phyloP scores from a whole-genome alignment of 2,329 filamentous ascomycete species.

The Dothideomycetes sp. region DNA sequence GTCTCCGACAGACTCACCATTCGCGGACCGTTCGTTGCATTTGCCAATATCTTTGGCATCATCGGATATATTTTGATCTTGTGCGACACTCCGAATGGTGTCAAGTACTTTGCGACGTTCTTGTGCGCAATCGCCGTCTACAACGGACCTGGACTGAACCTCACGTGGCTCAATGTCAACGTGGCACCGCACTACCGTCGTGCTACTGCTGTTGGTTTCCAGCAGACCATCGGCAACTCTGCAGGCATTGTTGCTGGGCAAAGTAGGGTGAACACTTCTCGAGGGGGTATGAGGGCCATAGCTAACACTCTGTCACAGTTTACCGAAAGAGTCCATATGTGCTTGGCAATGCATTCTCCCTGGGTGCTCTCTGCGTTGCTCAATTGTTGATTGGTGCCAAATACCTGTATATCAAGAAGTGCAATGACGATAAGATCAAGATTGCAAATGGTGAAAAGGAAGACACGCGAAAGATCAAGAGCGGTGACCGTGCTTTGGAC shows the following conservation, averaged over 20 bases:
- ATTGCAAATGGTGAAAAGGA: constrained; percentile 3
- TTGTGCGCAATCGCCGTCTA: constrained; percentile 16
- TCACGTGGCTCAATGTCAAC: constrained; percentile 39
- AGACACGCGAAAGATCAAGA: constrained; percentile 7
- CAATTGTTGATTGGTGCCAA: constrained; percentile 6
- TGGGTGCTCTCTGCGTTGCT: constrained; percentile 6
- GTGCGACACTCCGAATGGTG: constrained; percentile 9
- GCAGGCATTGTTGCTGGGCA: constrained; percentile 39
- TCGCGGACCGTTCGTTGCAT: constrained; percentile 14
- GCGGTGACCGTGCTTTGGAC: constrained; percentile 5
- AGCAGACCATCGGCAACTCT: constrained; percentile 37
- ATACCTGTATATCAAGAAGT: constrained; percentile 7
- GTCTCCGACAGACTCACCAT: constrained; percentile 31
- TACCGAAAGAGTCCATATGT: constrained; percentile 21
- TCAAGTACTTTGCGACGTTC: constrained; percentile 17
- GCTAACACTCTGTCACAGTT: constrained; percentile 14
- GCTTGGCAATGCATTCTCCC: constrained; percentile 7
- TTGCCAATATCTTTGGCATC: constrained; percentile 12
- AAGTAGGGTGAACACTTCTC: too few relatives aligned
- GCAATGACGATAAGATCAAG: constrained; percentile 6
- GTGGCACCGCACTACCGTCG: constrained; percentile 37
- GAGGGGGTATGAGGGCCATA: too few relatives aligned
- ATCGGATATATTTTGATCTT: constrained; percentile 16
- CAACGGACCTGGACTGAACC: constrained; percentile 29
- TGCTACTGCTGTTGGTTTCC: constrained; percentile 34